A percentile compares a stretch with the other conserved stretches of the same genome.
Conservation (phyloP, 192 early-diverging fungal genomes). For the Coemansia sp. region DNA sequence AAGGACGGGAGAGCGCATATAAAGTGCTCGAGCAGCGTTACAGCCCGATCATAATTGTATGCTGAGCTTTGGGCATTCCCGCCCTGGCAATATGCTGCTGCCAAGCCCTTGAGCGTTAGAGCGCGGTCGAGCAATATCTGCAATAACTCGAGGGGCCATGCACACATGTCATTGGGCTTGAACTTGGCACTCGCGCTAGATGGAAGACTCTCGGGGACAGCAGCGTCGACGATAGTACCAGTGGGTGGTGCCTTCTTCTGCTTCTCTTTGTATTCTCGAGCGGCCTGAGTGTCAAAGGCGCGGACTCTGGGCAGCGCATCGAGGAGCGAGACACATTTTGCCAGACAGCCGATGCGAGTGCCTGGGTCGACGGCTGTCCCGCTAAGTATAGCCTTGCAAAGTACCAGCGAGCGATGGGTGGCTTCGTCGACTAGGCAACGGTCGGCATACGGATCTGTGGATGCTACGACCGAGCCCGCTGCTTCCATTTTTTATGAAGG, state of each 20-base stretch:
- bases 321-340: slow-evolving; percentile 11
- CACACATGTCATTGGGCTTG: neutral
- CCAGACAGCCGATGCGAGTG: slow-evolving; percentile 5
- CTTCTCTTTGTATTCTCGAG: neutral
- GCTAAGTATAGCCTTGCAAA: slow-evolving; percentile 11
- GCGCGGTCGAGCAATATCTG: slow-evolving; percentile 15
- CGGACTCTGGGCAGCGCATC: slow-evolving; percentile 12
- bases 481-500: neutral
- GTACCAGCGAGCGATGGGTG: slow-evolving; percentile 6
- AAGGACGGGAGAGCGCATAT: neutral
- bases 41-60: slow-evolving; percentile 21
- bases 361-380: slow-evolving; percentile 8
- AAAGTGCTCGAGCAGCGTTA: slow-evolving; percentile 11
- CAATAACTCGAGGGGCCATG: neutral
- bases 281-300: neutral
- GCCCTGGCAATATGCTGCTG: slow-evolving; percentile 7
- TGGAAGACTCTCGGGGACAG: neutral
- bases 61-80: slow-evolving; percentile 21
- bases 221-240: neutral
- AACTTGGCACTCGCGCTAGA: neutral
- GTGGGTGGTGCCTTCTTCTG: neutral
- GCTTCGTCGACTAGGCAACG: slow-evolving; percentile 16
- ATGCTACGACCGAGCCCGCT: too few relatives aligned
- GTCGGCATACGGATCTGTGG: slow-evolving; percentile 11
- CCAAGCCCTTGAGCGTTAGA: slow-evolving; percentile 10